phyloP scores from a whole-genome alignment of 2,329 filamentous ascomycete genomes.

The Scedosporium apiospermum region DNA sequence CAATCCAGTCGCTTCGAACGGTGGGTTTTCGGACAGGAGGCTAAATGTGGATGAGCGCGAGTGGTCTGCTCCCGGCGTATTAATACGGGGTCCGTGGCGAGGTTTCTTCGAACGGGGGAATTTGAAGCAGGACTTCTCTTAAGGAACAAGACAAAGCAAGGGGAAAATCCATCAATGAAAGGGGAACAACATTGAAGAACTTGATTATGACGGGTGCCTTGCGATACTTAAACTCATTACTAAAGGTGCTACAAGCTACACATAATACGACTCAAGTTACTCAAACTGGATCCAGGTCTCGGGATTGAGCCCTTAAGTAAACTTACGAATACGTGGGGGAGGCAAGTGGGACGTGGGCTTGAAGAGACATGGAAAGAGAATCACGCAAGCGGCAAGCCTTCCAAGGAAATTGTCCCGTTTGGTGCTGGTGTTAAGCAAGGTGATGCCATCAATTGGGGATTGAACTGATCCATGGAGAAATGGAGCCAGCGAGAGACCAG shows the following conservation, averaged over 20 bases:
- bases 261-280: background rate
- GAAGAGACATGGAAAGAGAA: background rate
- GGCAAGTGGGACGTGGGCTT: background rate
- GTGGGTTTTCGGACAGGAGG: background rate
- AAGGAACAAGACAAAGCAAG: background rate
- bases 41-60: background rate
- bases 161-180: background rate
- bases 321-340: too few relatives aligned
- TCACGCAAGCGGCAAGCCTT: background rate
- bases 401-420: background rate
- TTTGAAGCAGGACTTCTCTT: background rate
- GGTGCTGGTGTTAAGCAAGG: background rate
- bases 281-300: too few relatives aligned
- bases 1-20: too few relatives aligned
- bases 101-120: background rate
- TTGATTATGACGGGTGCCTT: background rate
- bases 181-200: background rate
- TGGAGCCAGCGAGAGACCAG: too few relatives aligned
- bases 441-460: background rate
- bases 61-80: background rate
- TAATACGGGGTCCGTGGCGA: background rate
- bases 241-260: background rate
- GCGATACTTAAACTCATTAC: background rate
- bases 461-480: too few relatives aligned
- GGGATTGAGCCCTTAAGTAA: too few relatives aligned